These are phyloP conservation scores for Lantana camara DNA, from an alignment of 257 asterid species.

Conservation along the genomic window DNA sequence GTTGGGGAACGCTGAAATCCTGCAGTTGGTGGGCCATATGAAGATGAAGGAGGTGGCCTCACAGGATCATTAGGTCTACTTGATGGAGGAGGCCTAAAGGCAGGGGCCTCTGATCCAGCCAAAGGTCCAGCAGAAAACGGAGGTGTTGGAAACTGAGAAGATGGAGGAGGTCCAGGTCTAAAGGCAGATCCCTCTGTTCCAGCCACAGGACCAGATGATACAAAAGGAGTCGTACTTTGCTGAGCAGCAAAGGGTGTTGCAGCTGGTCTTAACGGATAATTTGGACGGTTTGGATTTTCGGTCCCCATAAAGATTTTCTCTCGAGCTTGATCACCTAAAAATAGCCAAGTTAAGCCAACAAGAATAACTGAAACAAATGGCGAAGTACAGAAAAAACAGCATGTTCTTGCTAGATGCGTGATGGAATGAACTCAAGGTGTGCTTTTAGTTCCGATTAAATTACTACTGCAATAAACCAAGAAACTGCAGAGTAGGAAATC, in stretches of 20 bases:
- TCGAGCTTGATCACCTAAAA: conserved; percentile 33
- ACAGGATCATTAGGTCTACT: conserved; percentile 51
- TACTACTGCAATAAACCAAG: background rate
- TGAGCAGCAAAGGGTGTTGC: conserved; percentile 58
- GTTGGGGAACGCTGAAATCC: conserved; percentile 63
- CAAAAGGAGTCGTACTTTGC: conserved; percentile 54
- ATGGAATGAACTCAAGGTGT: background rate
- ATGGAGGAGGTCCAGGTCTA: conserved; percentile 40
- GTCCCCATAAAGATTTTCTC: conserved; percentile 59
- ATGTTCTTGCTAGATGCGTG: conserved; percentile 7
- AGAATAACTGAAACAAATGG: conserved; percentile 21
- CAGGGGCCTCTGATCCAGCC: conserved; percentile 48
- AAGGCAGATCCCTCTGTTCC: conserved; percentile 52
- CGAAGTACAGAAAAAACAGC: background rate
- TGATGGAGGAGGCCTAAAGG: conserved; percentile 50
- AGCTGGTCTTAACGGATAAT: conserved; percentile 57
- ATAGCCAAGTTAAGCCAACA: conserved; percentile 29
- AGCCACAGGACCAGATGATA: conserved; percentile 51
- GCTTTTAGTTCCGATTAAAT: background rate
- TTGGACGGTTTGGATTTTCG: conserved; percentile 60
- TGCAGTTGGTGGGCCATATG: conserved; percentile 60
- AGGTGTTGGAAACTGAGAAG: conserved; percentile 42
- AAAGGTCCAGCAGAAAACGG: conserved; percentile 50
- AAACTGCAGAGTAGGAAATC: conserved; percentile 8
- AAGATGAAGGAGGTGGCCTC: conserved; percentile 52